A percentile compares a stretch with the other conserved stretches of the same genome.
Conservation (phyloP, 1,284 basidiomycete genomes). For the Inonotus hispidus region DNA sequence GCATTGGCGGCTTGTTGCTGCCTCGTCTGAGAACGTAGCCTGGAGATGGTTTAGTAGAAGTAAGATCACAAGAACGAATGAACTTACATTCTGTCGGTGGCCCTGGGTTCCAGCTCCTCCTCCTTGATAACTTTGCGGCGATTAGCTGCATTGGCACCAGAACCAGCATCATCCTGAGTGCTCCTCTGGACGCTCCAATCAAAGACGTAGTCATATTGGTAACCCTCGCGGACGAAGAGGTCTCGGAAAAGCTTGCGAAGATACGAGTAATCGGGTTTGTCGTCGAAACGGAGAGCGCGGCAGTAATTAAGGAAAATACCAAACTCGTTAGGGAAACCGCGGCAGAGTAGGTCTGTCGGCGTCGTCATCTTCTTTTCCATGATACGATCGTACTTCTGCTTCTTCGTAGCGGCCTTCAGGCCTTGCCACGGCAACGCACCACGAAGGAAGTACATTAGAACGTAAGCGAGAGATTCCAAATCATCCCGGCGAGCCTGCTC, state of each 20-base stretch:
- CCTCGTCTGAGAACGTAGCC: constrained; percentile 80
- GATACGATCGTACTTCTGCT: constrained; percentile 99
- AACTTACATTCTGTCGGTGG: constrained; percentile 74
- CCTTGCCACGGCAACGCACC: constrained; percentile 97
- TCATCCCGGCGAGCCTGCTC: constrained; percentile 96
- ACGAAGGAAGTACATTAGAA: constrained; percentile 98
- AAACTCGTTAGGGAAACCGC: constrained; percentile 96
- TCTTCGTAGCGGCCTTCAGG: constrained; percentile 97
- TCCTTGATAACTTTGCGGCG: constrained; percentile 75
- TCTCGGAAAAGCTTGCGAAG: constrained; percentile 97
- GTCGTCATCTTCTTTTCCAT: constrained; percentile 99
- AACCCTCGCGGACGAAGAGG: constrained; percentile 93
- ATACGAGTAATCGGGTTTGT: constrained; percentile 98
- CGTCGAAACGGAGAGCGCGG: constrained; percentile 93
- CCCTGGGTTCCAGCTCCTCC: constrained; percentile 68
- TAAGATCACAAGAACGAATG: constrained; percentile 22
- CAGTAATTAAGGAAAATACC: constrained; percentile 98
- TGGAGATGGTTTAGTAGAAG: constrained; percentile 25
- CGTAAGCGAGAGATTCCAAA: constrained; percentile 93
- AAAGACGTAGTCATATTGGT: constrained; percentile 97
- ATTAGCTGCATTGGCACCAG: constrained; percentile 54
- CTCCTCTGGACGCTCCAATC: constrained; percentile 92
- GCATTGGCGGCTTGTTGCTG: constrained; percentile 68
- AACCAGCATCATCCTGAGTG: constrained; percentile 59
- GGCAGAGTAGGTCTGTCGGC: constrained; percentile 91